Conservation (phyloP, 257 asterid species). For the Nicotiana obtusifolia region DNA sequence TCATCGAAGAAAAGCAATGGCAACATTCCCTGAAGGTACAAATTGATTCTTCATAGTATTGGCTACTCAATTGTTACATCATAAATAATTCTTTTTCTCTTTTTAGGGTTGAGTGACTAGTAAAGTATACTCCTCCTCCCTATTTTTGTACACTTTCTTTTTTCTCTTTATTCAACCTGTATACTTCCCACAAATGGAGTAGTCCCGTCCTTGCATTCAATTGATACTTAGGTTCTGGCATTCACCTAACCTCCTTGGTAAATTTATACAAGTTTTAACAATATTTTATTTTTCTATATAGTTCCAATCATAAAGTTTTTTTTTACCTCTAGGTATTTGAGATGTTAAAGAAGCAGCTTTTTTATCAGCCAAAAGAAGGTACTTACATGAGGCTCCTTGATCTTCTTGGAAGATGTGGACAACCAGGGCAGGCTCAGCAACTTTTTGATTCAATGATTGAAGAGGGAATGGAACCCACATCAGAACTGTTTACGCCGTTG, state of each 20-base stretch:
- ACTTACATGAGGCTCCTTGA: constrained; percentile 85
- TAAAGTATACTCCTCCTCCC: too few relatives aligned
- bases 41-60: too few relatives aligned
- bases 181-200: too few relatives aligned
- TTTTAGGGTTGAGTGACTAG: too few relatives aligned
- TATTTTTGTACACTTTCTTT: too few relatives aligned
- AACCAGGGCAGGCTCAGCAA: constrained; percentile 67
- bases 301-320: neutral
- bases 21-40: constrained; percentile 55
- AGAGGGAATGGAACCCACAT: constrained; percentile 69
- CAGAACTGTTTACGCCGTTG: constrained; percentile 73
- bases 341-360: constrained; percentile 72
- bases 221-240: neutral
- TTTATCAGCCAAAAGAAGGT: constrained; percentile 83
- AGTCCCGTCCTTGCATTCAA: too few relatives aligned
- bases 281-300: too few relatives aligned
- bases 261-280: too few relatives aligned
- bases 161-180: too few relatives aligned
- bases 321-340: constrained; percentile 56
- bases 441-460: constrained; percentile 75
- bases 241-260: neutral
- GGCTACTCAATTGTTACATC: too few relatives aligned
- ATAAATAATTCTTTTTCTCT: too few relatives aligned
- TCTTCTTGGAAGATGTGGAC: constrained; percentile 85
- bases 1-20: constrained; percentile 66